Evolutionary conservation across 371 early-diverging fungal species (phyloP).

Genomic region (Nematocida sp.): DNA sequence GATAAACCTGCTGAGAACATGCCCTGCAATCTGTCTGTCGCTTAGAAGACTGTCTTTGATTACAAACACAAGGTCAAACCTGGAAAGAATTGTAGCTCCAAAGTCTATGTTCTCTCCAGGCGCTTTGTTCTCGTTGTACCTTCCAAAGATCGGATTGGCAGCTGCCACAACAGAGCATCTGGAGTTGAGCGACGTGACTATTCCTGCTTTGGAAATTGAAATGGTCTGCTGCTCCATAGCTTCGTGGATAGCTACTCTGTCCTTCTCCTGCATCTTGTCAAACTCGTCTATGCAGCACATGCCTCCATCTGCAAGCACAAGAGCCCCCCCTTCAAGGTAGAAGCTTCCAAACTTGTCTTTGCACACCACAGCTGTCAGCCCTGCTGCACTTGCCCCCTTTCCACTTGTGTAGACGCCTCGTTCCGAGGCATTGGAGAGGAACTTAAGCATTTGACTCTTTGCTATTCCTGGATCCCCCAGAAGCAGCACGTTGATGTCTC

Average conservation of each 20-base stretch:
- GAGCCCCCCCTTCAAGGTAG: constrained; percentile 96
- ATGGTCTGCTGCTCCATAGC: constrained; percentile 99
- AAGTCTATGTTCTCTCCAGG: constrained; percentile 91
- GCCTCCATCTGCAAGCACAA: constrained; percentile 98
- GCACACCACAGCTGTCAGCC: constrained; percentile 77
- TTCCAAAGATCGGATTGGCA: constrained; percentile 99
- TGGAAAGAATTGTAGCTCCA: constrained; percentile 89
- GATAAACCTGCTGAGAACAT: constrained; percentile 56
- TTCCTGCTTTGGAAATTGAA: constrained; percentile 98
- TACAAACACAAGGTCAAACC: constrained; percentile 92
- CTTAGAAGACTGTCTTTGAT: constrained; percentile 80
- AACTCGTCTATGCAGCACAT: constrained; percentile 99
- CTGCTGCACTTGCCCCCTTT: constrained; percentile 77
- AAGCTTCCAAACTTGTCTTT: constrained; percentile 76
- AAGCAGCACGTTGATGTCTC: constrained; percentile 94
- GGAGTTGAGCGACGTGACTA: constrained; percentile 94
- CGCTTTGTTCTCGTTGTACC: constrained; percentile 93
- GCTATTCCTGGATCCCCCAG: constrained; percentile 99
- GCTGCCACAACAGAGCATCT: constrained; percentile 95
- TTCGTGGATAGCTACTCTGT: constrained; percentile 98
- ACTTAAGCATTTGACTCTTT: constrained; percentile 94
- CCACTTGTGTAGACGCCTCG: constrained; percentile 84
- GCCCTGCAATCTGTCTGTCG: constrained; percentile 69
- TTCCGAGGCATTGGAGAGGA: constrained; percentile 84
- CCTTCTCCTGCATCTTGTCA: constrained; percentile 99